phyloP scores from a whole-genome alignment of 495 filamentous ascomycete genomes.

The Hypoxylon lenormandii region DNA sequence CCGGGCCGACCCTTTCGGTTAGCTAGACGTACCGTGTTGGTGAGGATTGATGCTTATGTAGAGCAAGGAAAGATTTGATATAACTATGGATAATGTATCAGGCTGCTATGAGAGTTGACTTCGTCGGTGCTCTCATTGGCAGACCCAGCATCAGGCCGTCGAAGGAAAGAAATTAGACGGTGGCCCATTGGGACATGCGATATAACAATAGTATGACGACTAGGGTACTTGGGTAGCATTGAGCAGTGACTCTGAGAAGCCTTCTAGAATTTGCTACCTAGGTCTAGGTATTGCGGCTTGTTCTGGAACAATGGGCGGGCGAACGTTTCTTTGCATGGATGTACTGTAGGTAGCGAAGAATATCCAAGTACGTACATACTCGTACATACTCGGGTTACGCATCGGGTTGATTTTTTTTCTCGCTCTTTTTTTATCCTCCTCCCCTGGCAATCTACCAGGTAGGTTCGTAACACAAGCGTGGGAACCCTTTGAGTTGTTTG shows the following conservation, averaged over 20 bases:
- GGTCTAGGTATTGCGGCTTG: too few relatives aligned
- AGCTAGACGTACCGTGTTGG: slow-evolving; percentile 14
- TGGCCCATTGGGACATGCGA: neutral
- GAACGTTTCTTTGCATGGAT: slow-evolving; percentile 36
- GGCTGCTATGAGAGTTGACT: slow-evolving; percentile 1
- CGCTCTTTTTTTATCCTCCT: slow-evolving; percentile 33
- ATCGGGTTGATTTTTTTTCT: slow-evolving; percentile 36
- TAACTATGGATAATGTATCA: slow-evolving; percentile 1
- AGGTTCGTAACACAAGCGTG: slow-evolving; percentile 22
- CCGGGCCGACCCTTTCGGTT: slow-evolving; percentile 45
- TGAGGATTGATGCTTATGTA: neutral
- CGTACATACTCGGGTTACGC: neutral
- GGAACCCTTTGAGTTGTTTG: slow-evolving; percentile 35
- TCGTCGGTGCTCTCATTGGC: neutral
- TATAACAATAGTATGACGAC: neutral
- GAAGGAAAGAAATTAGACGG: slow-evolving; percentile 13
- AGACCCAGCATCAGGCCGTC: slow-evolving; percentile 3
- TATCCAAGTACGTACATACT: slow-evolving; percentile 2
- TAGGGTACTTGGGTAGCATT: neutral
- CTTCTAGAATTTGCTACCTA: slow-evolving; percentile 39
- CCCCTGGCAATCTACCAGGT: neutral
- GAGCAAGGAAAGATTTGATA: neutral
- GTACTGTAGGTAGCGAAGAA: neutral
- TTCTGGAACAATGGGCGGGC: slow-evolving; percentile 14
- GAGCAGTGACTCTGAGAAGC: slow-evolving; percentile 11